These are phyloP conservation scores for Extremus antarcticus DNA, from an alignment of 495 filamentous ascomycete genomes.

Conservation along the genomic window DNA sequence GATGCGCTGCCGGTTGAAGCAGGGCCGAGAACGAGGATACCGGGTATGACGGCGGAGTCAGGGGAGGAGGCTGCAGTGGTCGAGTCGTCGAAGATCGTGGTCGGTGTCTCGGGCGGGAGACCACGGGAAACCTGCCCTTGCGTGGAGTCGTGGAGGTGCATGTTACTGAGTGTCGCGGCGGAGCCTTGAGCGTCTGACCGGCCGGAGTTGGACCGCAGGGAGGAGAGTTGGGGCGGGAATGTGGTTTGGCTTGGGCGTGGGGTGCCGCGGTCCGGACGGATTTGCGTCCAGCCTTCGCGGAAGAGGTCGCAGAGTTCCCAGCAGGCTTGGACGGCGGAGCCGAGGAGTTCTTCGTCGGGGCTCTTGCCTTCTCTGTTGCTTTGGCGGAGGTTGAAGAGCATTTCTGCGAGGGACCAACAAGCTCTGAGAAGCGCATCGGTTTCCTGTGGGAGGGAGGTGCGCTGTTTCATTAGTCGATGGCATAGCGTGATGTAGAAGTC, in stretches of 20 bases:
- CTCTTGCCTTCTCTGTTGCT: constrained; percentile 61
- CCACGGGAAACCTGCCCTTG: constrained; percentile 9
- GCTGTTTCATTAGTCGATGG: constrained; percentile 88
- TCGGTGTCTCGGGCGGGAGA: constrained; percentile 70
- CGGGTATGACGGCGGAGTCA: constrained; percentile 59
- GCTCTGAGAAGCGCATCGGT: constrained; percentile 74
- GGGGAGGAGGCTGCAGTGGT: constrained; percentile 70
- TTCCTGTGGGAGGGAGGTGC: constrained; percentile 60
- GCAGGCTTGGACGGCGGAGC: constrained; percentile 80
- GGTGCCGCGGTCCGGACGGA: constrained; percentile 77
- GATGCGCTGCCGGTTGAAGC: constrained; percentile 24
- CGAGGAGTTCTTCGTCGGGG: constrained; percentile 70
- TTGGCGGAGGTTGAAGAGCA: constrained; percentile 86
- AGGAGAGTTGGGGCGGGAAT: constrained; percentile 36
- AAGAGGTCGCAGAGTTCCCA: constrained; percentile 95
- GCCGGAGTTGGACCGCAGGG: constrained; percentile 3
- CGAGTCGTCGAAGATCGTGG: constrained; percentile 85
- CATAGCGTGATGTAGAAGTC: constrained; percentile 92
- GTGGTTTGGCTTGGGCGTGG: constrained; percentile 69
- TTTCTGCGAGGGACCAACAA: constrained; percentile 85
- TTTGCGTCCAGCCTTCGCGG: constrained; percentile 83
- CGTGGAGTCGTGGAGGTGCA: constrained; percentile 16
- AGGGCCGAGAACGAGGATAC: constrained; percentile 76
- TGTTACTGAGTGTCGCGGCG: constrained; percentile 16
- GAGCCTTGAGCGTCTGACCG: constrained; percentile 16